Base-by-base conservation (phyloP, 2,329 filamentous ascomycete genomes). In the Pyrenophora seminiperda region DNA sequence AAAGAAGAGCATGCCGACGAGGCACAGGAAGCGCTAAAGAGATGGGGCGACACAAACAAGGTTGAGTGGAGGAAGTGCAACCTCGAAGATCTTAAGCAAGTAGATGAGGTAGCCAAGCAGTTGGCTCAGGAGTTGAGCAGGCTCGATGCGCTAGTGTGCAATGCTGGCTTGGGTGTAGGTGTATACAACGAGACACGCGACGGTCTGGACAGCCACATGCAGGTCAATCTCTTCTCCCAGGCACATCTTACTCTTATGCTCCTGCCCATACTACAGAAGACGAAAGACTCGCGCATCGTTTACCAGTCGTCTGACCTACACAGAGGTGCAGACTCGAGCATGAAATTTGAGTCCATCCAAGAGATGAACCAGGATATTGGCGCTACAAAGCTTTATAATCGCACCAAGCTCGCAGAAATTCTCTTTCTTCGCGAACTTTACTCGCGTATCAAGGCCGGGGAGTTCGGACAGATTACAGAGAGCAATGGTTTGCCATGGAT, bases 301-400 rank as follows among this genome's bases (percentile, higher is more conserved):
- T 67, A 78, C 37, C 77, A 81, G 54, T 77, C 77, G 4, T 81
- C 77, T 5, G 77, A 81, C n/a, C 53, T 80, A 3, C 78, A 81
- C 53, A 74, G 74, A 15, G 54, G 70, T 17, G 69, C 72, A 3
- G 74, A 73, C 5, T 67, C 61, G 29, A 63, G 68, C 9, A 70
- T 73, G 43, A 62, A 71, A 5, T 82, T 81, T 61, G 63, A 62
- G n/a, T 67, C 68, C n/a, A 46, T 79, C 13, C 62, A 71, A 1
- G 79, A 81, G 54, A 75, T 81, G 19, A 81, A 81, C 54, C 65
- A 71, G 24, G 78, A 81, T 46, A 75, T 81, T 38, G 79, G 79
- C 1, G 62, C 78, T 1, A 73, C 70, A 22, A 73, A 74, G 17
- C 70, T 81, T n/a, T 81, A 82, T 66, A 74, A 70, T 36, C 75